Evolutionary conservation across 2,329 filamentous ascomycete species (phyloP).

Genomic region (Hymenoscyphus infarciens): DNA sequence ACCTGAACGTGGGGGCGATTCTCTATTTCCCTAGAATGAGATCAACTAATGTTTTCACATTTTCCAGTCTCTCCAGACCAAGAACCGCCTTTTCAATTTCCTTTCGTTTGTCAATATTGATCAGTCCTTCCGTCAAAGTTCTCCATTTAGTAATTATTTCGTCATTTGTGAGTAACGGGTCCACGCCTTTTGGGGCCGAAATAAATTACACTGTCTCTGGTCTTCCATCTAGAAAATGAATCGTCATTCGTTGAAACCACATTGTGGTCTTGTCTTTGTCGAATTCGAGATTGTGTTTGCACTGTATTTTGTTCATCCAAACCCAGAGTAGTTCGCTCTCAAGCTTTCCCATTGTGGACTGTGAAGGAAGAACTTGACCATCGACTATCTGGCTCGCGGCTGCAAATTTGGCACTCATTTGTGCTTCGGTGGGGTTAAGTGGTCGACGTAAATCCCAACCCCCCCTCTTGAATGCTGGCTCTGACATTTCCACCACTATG

Average conservation of each 20-base stretch:
- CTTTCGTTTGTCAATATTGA: constrained; percentile 31
- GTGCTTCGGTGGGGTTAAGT: constrained; percentile 37
- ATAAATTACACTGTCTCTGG: constrained; percentile 23
- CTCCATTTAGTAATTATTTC: constrained; percentile 39
- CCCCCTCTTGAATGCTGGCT: constrained; percentile 36
- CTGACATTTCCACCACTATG: constrained; percentile 34
- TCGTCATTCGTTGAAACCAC: constrained; percentile 21
- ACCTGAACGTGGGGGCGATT: background rate
- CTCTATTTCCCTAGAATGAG: background rate
- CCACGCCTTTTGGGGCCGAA: constrained; percentile 33
- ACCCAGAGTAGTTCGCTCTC: constrained; percentile 38
- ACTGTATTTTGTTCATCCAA: constrained; percentile 34
- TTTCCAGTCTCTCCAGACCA: constrained; percentile 26
- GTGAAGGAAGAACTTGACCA: constrained; percentile 34
- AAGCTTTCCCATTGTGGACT: constrained; percentile 35
- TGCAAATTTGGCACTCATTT: constrained; percentile 39
- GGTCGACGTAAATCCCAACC: constrained; percentile 38
- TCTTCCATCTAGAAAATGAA: constrained; percentile 27
- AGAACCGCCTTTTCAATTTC: constrained; percentile 36
- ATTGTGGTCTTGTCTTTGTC: constrained; percentile 12
- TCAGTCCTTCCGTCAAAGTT: constrained; percentile 31
- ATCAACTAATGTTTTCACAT: background rate
- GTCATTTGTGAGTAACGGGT: constrained; percentile 36
- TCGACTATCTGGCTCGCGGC: constrained; percentile 40
- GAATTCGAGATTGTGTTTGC: constrained; percentile 20